Conservation (phyloP, 805 yeast species). For the Jamesozyma jinghongensis region DNA sequence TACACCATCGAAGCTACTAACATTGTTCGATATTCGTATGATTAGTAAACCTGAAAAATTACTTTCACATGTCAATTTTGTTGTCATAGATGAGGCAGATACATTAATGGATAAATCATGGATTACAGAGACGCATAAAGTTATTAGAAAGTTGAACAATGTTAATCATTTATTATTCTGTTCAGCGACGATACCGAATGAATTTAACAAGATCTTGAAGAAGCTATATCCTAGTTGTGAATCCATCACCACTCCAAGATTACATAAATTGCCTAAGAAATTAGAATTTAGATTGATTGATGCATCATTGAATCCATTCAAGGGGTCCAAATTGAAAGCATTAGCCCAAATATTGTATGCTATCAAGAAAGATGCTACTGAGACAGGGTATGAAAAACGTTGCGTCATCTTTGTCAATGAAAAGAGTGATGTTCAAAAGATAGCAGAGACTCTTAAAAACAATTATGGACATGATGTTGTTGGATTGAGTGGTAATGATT, state of each 20-base stretch:
- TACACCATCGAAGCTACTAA: constrained; percentile 65
- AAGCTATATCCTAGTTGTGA: constrained; percentile 55
- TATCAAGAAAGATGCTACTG: constrained; percentile 75
- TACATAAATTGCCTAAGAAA: constrained; percentile 76
- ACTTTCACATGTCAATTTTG: constrained; percentile 41
- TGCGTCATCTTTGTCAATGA: constrained; percentile 79
- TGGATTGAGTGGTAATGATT: constrained; percentile 59
- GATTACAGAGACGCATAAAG: constrained; percentile 51
- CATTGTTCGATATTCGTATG: constrained; percentile 30
- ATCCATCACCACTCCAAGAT: constrained; percentile 65
- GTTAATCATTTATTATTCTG: constrained; percentile 63
- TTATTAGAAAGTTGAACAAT: constrained; percentile 42
- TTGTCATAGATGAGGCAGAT: constrained; percentile 91
- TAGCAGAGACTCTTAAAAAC: constrained; percentile 45
- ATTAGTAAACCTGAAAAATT: constrained; percentile 33
- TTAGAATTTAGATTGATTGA: constrained; percentile 69
- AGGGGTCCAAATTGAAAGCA: constrained; percentile 75
- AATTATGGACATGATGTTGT: constrained; percentile 50
- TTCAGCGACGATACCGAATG: constrained; percentile 83
- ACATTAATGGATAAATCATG: constrained; percentile 79
- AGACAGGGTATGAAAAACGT: constrained; percentile 64
- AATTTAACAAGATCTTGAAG: constrained; percentile 54
- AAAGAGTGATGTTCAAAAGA: constrained; percentile 49
- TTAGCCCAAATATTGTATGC: constrained; percentile 84
- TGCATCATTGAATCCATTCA: constrained; percentile 68